phyloP scores from a whole-genome alignment of 257 asterid species.

The Gentiana straminea region DNA sequence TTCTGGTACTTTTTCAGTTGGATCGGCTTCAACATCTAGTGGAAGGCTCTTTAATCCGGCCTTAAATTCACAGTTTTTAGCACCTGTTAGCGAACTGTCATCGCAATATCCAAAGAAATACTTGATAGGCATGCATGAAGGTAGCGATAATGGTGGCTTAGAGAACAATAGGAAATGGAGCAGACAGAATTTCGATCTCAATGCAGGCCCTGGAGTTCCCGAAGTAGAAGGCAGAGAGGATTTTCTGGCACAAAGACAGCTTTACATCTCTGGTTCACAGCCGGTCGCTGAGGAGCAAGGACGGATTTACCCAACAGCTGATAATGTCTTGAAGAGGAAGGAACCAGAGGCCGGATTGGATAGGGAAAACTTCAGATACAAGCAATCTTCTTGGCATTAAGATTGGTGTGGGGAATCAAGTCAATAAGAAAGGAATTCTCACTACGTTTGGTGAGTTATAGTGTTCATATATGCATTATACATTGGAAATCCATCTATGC shows the following conservation, averaged over 20 bases:
- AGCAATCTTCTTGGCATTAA: constrained; percentile 63
- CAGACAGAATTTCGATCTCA: constrained; percentile 70
- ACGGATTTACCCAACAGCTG: constrained; percentile 37
- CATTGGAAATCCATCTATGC: too few relatives aligned
- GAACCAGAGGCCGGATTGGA: constrained; percentile 86
- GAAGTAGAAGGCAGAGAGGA: constrained; percentile 61
- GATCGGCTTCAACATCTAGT: constrained; percentile 32
- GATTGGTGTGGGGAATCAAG: not conserved
- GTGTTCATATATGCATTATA: too few relatives aligned
- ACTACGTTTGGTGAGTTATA: too few relatives aligned
- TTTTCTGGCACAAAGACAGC: constrained; percentile 39
- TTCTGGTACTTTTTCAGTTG: constrained; percentile 39
- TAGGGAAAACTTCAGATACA: constrained; percentile 49
- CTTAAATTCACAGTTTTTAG: constrained; percentile 45
- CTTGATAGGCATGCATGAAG: constrained; percentile 27
- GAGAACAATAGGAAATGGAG: constrained; percentile 64
- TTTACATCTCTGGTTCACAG: constrained; percentile 50
- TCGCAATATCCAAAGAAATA: constrained; percentile 65
- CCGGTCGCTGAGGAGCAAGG: constrained; percentile 56
- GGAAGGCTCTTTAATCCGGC: constrained; percentile 48
- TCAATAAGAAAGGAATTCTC: too few relatives aligned
- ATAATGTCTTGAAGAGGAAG: constrained; percentile 53
- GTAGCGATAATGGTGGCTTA: constrained; percentile 26
- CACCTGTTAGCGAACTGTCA: constrained; percentile 42
- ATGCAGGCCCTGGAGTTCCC: constrained; percentile 62